Conservation (phyloP, 1,284 basidiomycete species). For the Abortiporus biennis region DNA sequence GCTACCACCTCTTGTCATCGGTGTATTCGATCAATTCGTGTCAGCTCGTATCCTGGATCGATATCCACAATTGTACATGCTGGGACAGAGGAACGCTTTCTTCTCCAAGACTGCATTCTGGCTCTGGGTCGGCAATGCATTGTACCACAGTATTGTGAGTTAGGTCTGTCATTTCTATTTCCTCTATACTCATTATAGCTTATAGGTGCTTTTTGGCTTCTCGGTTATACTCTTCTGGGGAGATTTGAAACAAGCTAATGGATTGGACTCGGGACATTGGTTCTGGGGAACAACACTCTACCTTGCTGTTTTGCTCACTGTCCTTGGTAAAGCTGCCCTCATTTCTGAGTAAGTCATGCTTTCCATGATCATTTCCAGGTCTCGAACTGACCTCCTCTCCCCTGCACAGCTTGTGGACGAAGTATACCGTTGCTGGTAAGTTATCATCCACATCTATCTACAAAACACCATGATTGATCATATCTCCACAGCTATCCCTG, state of each 20-base stretch:
- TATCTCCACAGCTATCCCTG: slow-evolving; percentile 72
- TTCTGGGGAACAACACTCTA: slow-evolving; percentile 98
- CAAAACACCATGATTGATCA: neutral
- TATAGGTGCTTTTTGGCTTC: slow-evolving; percentile 80
- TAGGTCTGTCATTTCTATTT: neutral
- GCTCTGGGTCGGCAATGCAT: slow-evolving; percentile 92
- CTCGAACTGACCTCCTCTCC: slow-evolving; percentile 5
- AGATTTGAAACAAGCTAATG: slow-evolving; percentile 76
- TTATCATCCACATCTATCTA: slow-evolving; percentile 2
- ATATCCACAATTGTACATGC: slow-evolving; percentile 94
- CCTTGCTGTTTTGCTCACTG: slow-evolving; percentile 88
- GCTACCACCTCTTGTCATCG: slow-evolving; percentile 94
- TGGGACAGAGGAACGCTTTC: slow-evolving; percentile 89
- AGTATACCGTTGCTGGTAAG: slow-evolving; percentile 89
- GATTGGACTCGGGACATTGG: slow-evolving; percentile 90
- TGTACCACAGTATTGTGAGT: slow-evolving; percentile 89
- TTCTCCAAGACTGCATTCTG: slow-evolving; percentile 92
- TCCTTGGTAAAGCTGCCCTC: slow-evolving; percentile 94
- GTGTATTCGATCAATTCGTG: slow-evolving; percentile 97
- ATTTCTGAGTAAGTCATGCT: slow-evolving; percentile 82
- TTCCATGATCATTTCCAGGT: neutral
- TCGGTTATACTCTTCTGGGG: slow-evolving; percentile 91
- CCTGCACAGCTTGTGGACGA: slow-evolving; percentile 87
- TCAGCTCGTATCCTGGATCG: slow-evolving; percentile 94
- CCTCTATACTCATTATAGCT: neutral